Percentiles rank a stretch among this genome's conserved stretches.
These are phyloP conservation scores for Agrocybe praecox DNA, from an alignment of 768 basidiomycete species.

Conservation along the genomic window DNA sequence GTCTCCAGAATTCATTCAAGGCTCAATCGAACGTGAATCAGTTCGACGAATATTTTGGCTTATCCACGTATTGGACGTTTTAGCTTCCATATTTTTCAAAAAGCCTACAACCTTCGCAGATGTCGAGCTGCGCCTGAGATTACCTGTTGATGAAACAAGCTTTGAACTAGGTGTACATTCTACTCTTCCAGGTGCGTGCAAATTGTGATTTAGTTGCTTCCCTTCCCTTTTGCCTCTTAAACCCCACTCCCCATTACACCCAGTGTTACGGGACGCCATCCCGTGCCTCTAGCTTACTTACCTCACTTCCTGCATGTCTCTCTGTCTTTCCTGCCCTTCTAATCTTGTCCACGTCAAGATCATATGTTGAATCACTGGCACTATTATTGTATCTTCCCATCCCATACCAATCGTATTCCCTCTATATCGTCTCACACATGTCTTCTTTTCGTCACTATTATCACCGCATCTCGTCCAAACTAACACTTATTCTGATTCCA, in stretches of 20 bases:
- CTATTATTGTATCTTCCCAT: slow-evolving; percentile 23
- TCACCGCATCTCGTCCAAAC: slow-evolving; percentile 12
- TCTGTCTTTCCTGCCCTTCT: slow-evolving; percentile 17
- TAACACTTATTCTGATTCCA: slow-evolving; percentile 28
- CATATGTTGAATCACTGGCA: slow-evolving; percentile 22
- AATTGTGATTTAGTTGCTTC: slow-evolving; percentile 10
- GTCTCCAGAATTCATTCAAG: slow-evolving; percentile 59
- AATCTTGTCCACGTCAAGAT: slow-evolving; percentile 18
- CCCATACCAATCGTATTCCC: slow-evolving; percentile 15
- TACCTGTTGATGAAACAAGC: slow-evolving; percentile 82
- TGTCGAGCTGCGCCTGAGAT: slow-evolving; percentile 56
- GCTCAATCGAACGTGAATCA: slow-evolving; percentile 73
- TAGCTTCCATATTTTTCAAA: slow-evolving; percentile 48
- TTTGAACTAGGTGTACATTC: slow-evolving; percentile 74
- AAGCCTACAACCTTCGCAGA: slow-evolving; percentile 43
- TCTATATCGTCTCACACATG: slow-evolving; percentile 14
- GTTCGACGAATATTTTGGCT: slow-evolving; percentile 85
- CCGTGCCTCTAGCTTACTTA: slow-evolving; percentile 18
- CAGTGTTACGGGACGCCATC: slow-evolving; percentile 12
- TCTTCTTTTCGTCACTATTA: slow-evolving; percentile 19
- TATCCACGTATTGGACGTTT: slow-evolving; percentile 62
- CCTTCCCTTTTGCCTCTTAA: slow-evolving; percentile 17
- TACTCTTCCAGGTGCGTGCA: slow-evolving; percentile 49
- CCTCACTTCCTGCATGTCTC: slow-evolving; percentile 18
- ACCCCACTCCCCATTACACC: slow-evolving; percentile 11